These are phyloP conservation scores for Cnidoscolus chayamansa DNA, from an alignment of 441 rosid species.

Conservation along the genomic window DNA sequence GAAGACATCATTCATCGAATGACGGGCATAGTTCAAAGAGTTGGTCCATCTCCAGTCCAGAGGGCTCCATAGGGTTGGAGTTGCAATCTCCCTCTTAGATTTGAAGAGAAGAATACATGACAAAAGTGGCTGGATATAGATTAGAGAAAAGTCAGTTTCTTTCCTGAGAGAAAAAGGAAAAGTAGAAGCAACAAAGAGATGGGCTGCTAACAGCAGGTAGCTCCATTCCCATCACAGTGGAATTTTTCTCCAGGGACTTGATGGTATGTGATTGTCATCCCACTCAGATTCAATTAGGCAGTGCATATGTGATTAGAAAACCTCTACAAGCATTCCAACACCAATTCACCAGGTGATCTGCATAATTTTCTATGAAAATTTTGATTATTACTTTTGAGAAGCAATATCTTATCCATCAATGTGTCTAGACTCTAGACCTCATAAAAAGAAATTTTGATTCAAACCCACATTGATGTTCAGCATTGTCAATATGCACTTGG, in stretches of 20 bases:
- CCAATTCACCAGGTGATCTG: too few relatives aligned
- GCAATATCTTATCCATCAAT: not conserved
- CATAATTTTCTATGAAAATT: not conserved
- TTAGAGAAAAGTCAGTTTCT: not conserved
- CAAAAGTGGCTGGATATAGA: not conserved
- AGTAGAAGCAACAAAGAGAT: not conserved
- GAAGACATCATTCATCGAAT: slow-evolving; percentile 59
- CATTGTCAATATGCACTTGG: too few relatives aligned
- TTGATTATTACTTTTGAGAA: not conserved
- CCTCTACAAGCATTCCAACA: too few relatives aligned
- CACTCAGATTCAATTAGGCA: not conserved
- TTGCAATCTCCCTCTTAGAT: not conserved
- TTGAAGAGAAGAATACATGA: not conserved
- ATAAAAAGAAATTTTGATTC: too few relatives aligned
- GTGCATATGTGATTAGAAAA: too few relatives aligned
- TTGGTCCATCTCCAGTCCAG: slow-evolving; percentile 16
- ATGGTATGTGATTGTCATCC: not conserved
- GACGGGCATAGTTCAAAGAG: slow-evolving; percentile 39
- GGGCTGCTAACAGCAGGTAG: not conserved
- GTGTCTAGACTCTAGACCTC: too few relatives aligned
- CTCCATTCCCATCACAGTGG: not conserved
- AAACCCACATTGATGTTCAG: too few relatives aligned
- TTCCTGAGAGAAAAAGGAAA: not conserved
- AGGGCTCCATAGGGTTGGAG: slow-evolving; percentile 14
- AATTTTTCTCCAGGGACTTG: not conserved